A percentile compares a stretch with the other conserved stretches of the same genome.
These are phyloP conservation scores for Neoboletus brunneissimus DNA, from an alignment of 768 basidiomycete species.

Conservation along the genomic window DNA sequence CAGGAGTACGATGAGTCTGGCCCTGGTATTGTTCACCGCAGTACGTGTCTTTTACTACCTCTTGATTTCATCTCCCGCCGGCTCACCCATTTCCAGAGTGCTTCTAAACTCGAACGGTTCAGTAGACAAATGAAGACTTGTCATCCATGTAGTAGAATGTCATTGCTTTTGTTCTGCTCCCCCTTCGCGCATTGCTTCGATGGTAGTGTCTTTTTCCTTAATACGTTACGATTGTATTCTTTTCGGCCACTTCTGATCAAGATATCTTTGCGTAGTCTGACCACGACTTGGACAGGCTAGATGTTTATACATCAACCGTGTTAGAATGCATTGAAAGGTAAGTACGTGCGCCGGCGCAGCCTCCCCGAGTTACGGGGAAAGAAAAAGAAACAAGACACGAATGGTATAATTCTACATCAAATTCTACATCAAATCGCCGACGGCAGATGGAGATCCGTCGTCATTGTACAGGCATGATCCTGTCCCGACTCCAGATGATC, in stretches of 20 bases:
- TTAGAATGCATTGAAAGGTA: background rate
- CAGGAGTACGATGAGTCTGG: conserved; percentile 90
- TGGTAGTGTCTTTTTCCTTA: conserved; percentile 14
- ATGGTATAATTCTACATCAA: too few relatives aligned
- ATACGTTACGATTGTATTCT: conserved; percentile 23
- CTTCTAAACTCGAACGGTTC: conserved; percentile 21
- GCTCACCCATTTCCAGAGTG: conserved; percentile 13
- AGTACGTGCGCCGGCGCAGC: background rate
- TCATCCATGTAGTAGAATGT: conserved; percentile 28
- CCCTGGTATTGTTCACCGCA: conserved; percentile 78
- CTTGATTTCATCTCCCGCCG: background rate
- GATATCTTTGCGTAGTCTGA: conserved; percentile 1
- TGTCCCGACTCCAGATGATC: conserved; percentile 21
- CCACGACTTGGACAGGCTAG: background rate
- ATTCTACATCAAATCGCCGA: conserved; percentile 24
- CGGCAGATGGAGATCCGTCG: conserved; percentile 21
- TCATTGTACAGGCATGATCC: conserved; percentile 34
- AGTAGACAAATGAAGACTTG: conserved; percentile 23
- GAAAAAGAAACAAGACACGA: background rate
- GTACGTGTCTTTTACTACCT: conserved; percentile 37
- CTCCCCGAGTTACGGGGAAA: background rate
- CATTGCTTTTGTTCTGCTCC: conserved; percentile 14
- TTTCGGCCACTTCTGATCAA: conserved; percentile 2
- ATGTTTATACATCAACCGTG: background rate
- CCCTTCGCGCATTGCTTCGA: conserved; percentile 14